A percentile compares a stretch with the other conserved stretches of the same genome.
Conservation (phyloP, 2,329 filamentous ascomycete species). For the Diplodia intermedia region DNA sequence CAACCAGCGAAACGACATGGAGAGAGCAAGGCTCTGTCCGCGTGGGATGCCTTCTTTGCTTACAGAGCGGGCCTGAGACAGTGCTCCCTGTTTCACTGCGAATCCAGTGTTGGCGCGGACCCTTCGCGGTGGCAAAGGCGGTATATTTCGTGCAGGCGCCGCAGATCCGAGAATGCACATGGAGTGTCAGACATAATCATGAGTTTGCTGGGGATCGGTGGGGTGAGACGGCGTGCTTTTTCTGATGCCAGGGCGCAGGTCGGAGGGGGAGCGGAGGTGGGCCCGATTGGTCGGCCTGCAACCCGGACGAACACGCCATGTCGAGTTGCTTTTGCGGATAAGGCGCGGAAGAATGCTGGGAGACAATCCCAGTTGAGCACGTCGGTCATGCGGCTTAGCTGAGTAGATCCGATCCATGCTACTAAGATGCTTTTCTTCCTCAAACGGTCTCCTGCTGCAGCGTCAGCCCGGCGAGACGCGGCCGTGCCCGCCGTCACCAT, state of each 20-base stretch:
- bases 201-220: background rate
- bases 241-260: background rate
- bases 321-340: background rate
- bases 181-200: background rate
- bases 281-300: background rate
- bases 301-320: background rate
- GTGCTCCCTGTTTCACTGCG: too few relatives aligned
- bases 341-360: background rate
- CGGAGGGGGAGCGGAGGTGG: background rate
- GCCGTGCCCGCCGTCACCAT: background rate
- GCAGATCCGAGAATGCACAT: background rate
- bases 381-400: background rate
- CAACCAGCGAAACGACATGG: too few relatives aligned
- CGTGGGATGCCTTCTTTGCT: too few relatives aligned
- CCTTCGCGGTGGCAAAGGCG: too few relatives aligned
- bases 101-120: too few relatives aligned
- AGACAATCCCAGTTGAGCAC: background rate
- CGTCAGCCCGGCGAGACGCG: background rate
- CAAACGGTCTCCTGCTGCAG: background rate
- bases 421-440: background rate
- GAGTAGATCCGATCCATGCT: background rate
- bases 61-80: too few relatives aligned
- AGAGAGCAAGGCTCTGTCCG: too few relatives aligned
- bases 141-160: too few relatives aligned
- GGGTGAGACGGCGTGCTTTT: background rate